These are phyloP conservation scores for Lactarius psammicola DNA, from an alignment of 768 basidiomycete species.

Conservation along the genomic window DNA sequence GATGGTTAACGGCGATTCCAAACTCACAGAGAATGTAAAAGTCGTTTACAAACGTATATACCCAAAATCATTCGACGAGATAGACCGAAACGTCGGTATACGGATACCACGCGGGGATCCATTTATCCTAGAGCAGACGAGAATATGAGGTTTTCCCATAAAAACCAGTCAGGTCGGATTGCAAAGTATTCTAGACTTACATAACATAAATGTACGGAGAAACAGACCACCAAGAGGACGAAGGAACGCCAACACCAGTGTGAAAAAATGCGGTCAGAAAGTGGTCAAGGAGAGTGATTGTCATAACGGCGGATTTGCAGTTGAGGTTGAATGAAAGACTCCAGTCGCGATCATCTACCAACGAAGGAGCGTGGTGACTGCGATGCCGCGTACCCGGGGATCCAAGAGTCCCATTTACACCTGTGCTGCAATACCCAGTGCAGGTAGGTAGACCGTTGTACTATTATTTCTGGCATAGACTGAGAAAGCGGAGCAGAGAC, in stretches of 20 bases:
- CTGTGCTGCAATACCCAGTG: slow-evolving; percentile 10
- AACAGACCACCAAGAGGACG: neutral
- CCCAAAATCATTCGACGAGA: too few species aligned
- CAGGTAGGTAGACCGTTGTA: slow-evolving; percentile 36
- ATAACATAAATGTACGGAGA: neutral
- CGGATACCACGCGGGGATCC: slow-evolving; percentile 18
- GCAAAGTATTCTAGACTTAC: neutral
- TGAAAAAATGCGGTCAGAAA: neutral
- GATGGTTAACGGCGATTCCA: too few species aligned
- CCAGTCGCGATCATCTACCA: neutral
- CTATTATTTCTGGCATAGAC: neutral
- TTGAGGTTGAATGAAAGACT: neutral
- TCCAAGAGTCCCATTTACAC: neutral
- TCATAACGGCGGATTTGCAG: slow-evolving; percentile 19
- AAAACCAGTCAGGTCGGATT: neutral
- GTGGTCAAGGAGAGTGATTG: neutral
- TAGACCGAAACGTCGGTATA: neutral
- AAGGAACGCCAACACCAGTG: neutral
- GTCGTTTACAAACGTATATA: too few species aligned
- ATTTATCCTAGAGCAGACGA: neutral
- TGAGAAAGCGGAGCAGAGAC: neutral
- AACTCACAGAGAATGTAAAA: too few species aligned
- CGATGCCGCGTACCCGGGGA: too few species aligned
- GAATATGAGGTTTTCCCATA: neutral
- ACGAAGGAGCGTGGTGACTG: too few species aligned